A percentile compares a stretch with the other conserved stretches of the same genome.
Evolutionary conservation across 2,329 filamentous ascomycete species (phyloP).

Genomic region (Septoria linicola): DNA sequence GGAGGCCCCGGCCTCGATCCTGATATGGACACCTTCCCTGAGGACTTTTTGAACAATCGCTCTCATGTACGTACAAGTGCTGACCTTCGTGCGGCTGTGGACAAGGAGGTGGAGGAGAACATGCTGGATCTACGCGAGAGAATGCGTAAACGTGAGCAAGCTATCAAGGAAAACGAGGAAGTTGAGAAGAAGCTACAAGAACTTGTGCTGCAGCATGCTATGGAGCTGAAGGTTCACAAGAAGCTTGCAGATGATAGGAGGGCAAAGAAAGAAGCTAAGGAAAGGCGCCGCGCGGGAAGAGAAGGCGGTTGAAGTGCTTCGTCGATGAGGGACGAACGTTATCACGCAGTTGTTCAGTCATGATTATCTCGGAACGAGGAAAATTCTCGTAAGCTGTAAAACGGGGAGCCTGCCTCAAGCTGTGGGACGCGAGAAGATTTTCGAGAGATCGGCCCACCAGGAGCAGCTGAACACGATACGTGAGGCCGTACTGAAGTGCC

Average conservation of each 20-base stretch:
- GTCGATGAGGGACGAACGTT: too few species aligned
- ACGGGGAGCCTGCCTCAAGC: too few species aligned
- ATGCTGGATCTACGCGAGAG: constrained; percentile 37
- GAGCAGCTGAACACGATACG: too few species aligned
- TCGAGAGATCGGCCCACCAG: too few species aligned
- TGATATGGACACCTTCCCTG: constrained; percentile 41
- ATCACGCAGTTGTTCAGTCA: too few species aligned
- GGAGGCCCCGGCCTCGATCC: constrained; percentile 48
- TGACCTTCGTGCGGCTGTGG: constrained; percentile 39
- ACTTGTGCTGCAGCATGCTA: constrained; percentile 45
- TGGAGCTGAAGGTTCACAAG: constrained; percentile 47
- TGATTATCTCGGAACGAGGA: too few species aligned
- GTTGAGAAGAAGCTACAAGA: constrained; percentile 46
- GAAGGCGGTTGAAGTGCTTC: too few species aligned
- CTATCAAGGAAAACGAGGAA: constrained; percentile 43
- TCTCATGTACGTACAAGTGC: constrained; percentile 37
- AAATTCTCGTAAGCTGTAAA: too few species aligned
- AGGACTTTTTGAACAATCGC: constrained; percentile 43
- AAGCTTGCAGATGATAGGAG: constrained; percentile 43
- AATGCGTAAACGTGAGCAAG: constrained; percentile 39
- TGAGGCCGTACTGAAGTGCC: too few species aligned
- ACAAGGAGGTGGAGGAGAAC: constrained; percentile 33
- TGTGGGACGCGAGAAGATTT: too few species aligned
- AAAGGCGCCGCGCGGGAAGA: constrained; percentile 29
- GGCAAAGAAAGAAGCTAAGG: constrained; percentile 39